Conservation (phyloP, 495 filamentous ascomycete genomes). For the Clohesyomyces aquaticus region DNA sequence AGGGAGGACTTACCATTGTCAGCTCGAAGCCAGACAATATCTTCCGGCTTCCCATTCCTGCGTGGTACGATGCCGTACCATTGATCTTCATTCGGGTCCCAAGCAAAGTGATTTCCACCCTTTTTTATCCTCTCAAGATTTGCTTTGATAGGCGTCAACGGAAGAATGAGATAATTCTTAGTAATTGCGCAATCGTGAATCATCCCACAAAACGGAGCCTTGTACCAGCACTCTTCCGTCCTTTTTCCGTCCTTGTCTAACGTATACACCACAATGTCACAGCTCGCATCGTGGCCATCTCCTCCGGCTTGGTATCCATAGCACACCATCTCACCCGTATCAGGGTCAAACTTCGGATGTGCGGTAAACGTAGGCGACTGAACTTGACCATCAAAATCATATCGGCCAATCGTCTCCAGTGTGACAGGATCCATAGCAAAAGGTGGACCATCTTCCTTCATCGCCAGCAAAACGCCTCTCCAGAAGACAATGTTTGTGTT, state of each 20-base stretch:
- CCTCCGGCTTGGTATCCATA: conserved; percentile 48
- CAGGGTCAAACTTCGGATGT: conserved; percentile 64
- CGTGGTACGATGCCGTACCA: conserved; percentile 40
- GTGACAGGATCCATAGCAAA: conserved; percentile 41
- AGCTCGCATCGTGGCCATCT: conserved; percentile 39
- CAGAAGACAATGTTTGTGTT: conserved; percentile 43
- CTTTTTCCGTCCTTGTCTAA: conserved; percentile 40
- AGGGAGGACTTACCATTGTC: conserved; percentile 40
- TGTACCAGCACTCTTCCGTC: conserved; percentile 43
- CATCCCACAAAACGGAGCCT: conserved; percentile 42
- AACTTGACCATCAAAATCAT: conserved; percentile 60
- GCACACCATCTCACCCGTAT: conserved; percentile 53
- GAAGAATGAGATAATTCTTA: conserved; percentile 40
- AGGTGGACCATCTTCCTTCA: conserved; percentile 41
- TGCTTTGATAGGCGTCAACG: conserved; percentile 38
- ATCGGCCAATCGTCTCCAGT: conserved; percentile 38
- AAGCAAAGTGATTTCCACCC: conserved; percentile 41
- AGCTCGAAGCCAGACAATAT: conserved; percentile 38
- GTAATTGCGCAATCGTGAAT: conserved; percentile 42
- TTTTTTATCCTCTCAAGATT: conserved; percentile 36
- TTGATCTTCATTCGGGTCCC: conserved; percentile 41
- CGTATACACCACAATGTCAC: conserved; percentile 40
- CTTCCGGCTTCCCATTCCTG: conserved; percentile 38
- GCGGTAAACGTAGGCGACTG: conserved; percentile 59
- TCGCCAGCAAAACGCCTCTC: conserved; percentile 39